Conservation (phyloP, 208 protist species). For the Leishmania arabica region DNA sequence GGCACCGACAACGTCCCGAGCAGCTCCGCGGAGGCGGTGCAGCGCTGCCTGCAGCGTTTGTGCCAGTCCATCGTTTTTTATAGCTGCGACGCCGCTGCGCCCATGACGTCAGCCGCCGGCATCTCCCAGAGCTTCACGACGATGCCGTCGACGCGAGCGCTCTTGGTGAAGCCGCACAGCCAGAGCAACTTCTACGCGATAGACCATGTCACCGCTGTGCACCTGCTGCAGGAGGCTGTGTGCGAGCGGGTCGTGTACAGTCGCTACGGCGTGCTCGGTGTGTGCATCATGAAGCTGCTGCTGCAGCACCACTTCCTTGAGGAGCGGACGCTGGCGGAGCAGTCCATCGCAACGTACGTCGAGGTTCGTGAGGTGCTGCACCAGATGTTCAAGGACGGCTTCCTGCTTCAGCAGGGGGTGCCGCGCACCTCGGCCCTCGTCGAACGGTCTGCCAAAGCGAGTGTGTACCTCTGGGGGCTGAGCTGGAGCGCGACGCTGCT, state of each 20-base stretch:
- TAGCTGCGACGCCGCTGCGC: constrained; percentile 8
- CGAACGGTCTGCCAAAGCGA: constrained; percentile 60
- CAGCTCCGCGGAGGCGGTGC: constrained; percentile 26
- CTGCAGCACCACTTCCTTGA: constrained; percentile 71
- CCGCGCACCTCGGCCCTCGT: constrained; percentile 42
- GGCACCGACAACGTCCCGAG: background rate
- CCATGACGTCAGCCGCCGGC: constrained; percentile 6
- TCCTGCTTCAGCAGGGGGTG: constrained; percentile 71
- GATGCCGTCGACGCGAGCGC: constrained; percentile 11
- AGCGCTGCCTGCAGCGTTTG: constrained; percentile 27
- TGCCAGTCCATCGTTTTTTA: constrained; percentile 31
- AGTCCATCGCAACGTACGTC: constrained; percentile 68
- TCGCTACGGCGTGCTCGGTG: constrained; percentile 76
- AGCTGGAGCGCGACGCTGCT: constrained; percentile 41
- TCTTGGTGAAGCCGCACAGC: constrained; percentile 20
- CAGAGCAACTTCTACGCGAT: constrained; percentile 22
- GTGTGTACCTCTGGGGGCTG: constrained; percentile 70
- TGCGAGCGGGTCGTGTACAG: constrained; percentile 77
- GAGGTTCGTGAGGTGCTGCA: constrained; percentile 68
- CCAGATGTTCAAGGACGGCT: constrained; percentile 78
- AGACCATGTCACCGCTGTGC: constrained; percentile 34
- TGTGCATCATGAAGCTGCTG: constrained; percentile 81
- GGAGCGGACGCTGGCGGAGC: constrained; percentile 79
- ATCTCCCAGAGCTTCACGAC: background rate
- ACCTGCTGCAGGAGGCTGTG: constrained; percentile 46